Evolutionary conservation across 352 stramenopile genomes (phyloP), one percentile per base, ranked within the genome.

Genomic region (Phytophthora fragariae): DNA sequence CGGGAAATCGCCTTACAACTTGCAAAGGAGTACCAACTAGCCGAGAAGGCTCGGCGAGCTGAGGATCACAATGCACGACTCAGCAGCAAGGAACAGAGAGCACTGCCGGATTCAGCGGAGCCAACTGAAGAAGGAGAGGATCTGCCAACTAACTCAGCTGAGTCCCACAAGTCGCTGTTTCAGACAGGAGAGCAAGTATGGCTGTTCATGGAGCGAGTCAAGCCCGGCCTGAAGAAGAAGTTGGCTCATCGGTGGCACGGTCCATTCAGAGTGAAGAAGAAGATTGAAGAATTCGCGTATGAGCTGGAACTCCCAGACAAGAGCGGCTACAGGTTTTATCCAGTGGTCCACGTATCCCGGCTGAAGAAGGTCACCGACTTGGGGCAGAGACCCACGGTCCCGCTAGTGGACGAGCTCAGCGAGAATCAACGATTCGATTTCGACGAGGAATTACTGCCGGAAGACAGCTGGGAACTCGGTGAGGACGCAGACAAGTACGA

Each of bases 201-300:
- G 35, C 5, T 68, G 5, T 60, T 46, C 8, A 60, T 59, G 61
- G 37, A 62, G 5, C 44, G n/a, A 3, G 50, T 47, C 2, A 69
- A 62, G 17, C 52, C 29, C 2, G 62, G 35, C 10, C 19, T 55
- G 5, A 55, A 1, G 12, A 49, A 61, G 27, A 57, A 50, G 17
- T 39, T 50, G 2, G 53, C 50, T 27, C 63, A 63, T 10, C 63
- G 39, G 29, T 63, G 53, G 41, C 41, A 70, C 27, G 50, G 62
- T 0, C 37, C 62, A 14, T 56, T 31, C 5, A 31, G 29, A 4
- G 29, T 31, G 29, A 31, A 31, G 41, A 47, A 39, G 52, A 56
- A 61, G 14, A 21, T 69, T 3, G 24, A 62, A 37, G 39, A 70
- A 27, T 70, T 62, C 9, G 63, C 41, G 7, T 70, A 58, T 15